These are phyloP conservation scores for Rugonectria rugulosa DNA, from an alignment of 2,329 filamentous ascomycete species.

Conservation along the genomic window DNA sequence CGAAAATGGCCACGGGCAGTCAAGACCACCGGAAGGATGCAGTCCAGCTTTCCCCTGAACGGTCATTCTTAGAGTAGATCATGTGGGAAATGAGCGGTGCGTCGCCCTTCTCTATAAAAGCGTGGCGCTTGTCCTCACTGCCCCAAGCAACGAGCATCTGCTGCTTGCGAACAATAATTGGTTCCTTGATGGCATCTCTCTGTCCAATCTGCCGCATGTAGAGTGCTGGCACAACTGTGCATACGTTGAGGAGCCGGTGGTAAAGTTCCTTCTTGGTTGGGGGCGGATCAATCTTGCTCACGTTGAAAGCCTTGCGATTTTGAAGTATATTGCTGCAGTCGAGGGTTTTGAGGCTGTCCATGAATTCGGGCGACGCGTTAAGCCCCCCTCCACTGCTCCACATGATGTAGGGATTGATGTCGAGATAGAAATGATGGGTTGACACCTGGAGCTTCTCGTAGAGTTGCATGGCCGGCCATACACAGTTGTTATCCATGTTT, in stretches of 20 bases:
- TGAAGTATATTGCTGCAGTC: conserved; percentile 48
- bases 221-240: conserved; percentile 46
- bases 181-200: conserved; percentile 43
- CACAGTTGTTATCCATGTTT: conserved; percentile 38
- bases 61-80: conserved; percentile 33
- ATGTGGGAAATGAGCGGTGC: conserved; percentile 42
- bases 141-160: conserved; percentile 50
- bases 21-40: conserved; percentile 21
- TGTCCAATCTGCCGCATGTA: conserved; percentile 47
- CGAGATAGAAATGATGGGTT: conserved; percentile 48
- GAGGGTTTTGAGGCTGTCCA: conserved; percentile 41
- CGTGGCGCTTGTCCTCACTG: conserved; percentile 40
- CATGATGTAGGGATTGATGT: conserved; percentile 42
- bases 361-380: conserved; percentile 41
- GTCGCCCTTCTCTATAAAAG: conserved; percentile 39
- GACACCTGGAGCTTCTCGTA: conserved; percentile 50
- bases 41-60: conserved; percentile 23
- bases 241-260: conserved; percentile 43
- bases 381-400: conserved; percentile 35
- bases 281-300: conserved; percentile 42
- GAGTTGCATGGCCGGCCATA: conserved; percentile 46
- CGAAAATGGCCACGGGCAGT: neutral
- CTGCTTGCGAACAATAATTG: conserved; percentile 47
- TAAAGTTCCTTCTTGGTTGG: conserved; percentile 43
- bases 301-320: conserved; percentile 46